A percentile compares a stretch with the other conserved stretches of the same genome.
Evolutionary conservation across 2,329 filamentous ascomycete genomes (phyloP).

Genomic region (Aspergillus latus): DNA sequence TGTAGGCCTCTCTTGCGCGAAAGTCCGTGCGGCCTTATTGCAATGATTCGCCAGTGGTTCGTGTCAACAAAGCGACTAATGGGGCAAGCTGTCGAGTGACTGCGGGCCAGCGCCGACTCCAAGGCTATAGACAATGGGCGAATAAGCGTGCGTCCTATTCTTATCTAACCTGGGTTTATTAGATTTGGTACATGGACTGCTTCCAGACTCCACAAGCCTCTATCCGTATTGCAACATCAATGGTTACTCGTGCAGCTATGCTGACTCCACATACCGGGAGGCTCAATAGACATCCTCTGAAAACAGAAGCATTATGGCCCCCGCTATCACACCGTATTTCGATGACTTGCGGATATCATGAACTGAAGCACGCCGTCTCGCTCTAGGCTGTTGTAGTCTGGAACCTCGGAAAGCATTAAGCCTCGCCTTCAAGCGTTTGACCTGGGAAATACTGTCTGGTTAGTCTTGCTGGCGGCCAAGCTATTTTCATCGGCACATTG

Average conservation of each 20-base stretch:
- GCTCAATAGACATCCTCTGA: neutral
- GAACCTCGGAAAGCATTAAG: neutral
- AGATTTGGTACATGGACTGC: constrained; percentile 8
- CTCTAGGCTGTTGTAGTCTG: neutral
- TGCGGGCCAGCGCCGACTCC: constrained; percentile 5
- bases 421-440: neutral
- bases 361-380: neutral
- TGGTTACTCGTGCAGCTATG: neutral
- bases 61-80: neutral
- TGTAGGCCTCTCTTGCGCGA: neutral
- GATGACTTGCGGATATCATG: neutral
- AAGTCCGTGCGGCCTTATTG: neutral
- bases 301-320: too few species aligned
- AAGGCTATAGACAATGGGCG: constrained; percentile 3
- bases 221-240: neutral
- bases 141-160: constrained; percentile 5
- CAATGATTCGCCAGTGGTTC: constrained; percentile 3
- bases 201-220: neutral
- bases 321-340: too few species aligned
- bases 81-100: constrained; percentile 12
- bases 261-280: neutral
- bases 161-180: constrained; percentile 1
- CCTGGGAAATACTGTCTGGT: neutral
- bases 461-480: neutral
- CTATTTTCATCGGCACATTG: neutral